phyloP scores from a whole-genome alignment of 495 filamentous ascomycete species.

The Penicillium herquei region DNA sequence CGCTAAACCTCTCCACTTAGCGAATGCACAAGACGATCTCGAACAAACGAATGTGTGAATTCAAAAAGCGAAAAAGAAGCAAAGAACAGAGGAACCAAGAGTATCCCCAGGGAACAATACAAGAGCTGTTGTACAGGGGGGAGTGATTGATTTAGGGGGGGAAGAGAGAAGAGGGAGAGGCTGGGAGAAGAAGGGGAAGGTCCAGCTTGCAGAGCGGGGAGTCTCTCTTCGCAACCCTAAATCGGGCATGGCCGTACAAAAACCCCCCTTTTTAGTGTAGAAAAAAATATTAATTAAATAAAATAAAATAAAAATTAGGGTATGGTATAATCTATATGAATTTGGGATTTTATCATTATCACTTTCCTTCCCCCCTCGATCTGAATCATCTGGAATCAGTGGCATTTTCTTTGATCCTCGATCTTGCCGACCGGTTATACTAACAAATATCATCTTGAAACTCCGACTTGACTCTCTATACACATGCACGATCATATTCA shows the following conservation, averaged over 20 bases:
- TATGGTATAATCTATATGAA: too few relatives aligned
- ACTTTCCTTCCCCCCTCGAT: too few relatives aligned
- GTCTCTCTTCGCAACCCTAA: constrained; percentile 20
- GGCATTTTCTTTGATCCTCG: too few relatives aligned
- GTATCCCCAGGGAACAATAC: constrained; percentile 25
- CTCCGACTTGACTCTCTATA: background rate
- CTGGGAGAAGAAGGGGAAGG: constrained; percentile 28
- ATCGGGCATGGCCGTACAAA: constrained; percentile 23
- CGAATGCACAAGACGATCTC: constrained; percentile 12
- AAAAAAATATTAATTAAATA: too few relatives aligned
- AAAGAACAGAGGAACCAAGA: constrained; percentile 15
- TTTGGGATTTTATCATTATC: too few relatives aligned
- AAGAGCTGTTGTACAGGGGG: constrained; percentile 39
- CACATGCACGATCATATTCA: background rate
- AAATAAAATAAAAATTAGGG: too few relatives aligned
- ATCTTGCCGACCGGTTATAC: too few relatives aligned
- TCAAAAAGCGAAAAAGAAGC: constrained; percentile 10
- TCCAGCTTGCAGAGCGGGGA: constrained; percentile 32
- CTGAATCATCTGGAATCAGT: too few relatives aligned
- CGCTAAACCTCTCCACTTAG: constrained; percentile 23
- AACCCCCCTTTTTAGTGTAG: constrained; percentile 4
- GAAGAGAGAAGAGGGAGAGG: constrained; percentile 29
- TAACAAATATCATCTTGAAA: too few relatives aligned
- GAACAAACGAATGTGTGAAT: constrained; percentile 26
- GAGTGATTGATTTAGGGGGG: constrained; percentile 29